These are phyloP conservation scores for Volvariella surrecta DNA, from an alignment of 1,284 basidiomycete species.

Conservation along the genomic window DNA sequence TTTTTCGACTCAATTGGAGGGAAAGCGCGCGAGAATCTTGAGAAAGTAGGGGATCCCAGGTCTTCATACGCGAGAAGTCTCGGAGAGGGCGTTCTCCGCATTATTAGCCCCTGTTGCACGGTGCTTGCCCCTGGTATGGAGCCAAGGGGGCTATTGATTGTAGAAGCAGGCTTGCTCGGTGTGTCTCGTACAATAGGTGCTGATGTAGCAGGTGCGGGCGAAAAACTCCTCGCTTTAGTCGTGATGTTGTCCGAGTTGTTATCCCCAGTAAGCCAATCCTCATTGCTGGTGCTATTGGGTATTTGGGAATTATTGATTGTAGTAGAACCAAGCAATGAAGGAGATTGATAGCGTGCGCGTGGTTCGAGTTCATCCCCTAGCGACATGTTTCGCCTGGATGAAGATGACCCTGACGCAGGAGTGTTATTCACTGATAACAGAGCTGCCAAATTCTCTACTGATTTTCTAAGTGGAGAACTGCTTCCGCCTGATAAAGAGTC, in stretches of 20 bases:
- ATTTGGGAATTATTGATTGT: conserved; percentile 3
- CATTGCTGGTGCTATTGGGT: conserved; percentile 8
- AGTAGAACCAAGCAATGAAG: conserved; percentile 4
- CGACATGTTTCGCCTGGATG: no score
- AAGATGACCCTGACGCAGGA: no score
- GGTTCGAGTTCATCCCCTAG: no score
- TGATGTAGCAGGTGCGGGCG: conserved; percentile 16
- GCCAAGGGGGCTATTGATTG: conserved; percentile 42
- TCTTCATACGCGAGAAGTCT: conserved; percentile 8
- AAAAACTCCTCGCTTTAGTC: conserved; percentile 1
- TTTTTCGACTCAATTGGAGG: conserved; percentile 21
- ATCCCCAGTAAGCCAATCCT: conserved; percentile 69
- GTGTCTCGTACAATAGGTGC: conserved; percentile 52
- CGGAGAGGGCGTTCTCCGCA: not conserved
- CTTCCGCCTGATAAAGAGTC: no score
- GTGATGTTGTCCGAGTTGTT: no score
- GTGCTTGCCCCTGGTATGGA: conserved; percentile 34
- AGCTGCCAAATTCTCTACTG: no score
- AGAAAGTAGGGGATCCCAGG: conserved; percentile 24
- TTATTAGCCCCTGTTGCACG: not conserved
- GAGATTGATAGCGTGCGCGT: no score
- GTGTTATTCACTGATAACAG: no score
- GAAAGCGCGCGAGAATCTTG: conserved; percentile 26
- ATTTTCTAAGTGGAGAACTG: no score
- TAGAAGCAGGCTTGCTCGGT: conserved; percentile 62